These are phyloP conservation scores for Iris macrosiphon DNA, from an alignment of 106 monocot genomes.

Conservation along the genomic window DNA sequence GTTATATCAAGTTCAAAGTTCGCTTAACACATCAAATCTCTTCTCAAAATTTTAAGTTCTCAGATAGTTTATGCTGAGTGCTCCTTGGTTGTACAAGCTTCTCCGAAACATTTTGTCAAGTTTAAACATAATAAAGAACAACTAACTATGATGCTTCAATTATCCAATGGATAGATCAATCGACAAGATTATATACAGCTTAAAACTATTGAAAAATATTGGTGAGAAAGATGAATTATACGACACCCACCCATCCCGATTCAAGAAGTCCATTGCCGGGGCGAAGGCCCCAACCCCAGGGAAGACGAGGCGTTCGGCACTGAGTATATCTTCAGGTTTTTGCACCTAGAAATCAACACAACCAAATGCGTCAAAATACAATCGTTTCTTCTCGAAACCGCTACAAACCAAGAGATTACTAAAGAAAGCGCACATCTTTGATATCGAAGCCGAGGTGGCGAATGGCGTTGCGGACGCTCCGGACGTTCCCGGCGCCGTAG, in stretches of 20 bases:
- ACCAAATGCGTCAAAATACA: background rate
- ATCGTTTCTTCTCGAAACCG: background rate
- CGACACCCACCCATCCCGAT: constrained; percentile 42
- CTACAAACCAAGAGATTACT: background rate
- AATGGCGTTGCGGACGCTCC: constrained; percentile 87
- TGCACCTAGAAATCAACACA: constrained; percentile 35
- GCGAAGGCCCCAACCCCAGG: constrained; percentile 90
- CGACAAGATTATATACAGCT: too few relatives aligned
- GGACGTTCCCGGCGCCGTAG: constrained; percentile 89
- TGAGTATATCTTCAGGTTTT: constrained; percentile 65
- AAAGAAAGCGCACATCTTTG: constrained; percentile 51
- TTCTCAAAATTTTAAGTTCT: too few relatives aligned
- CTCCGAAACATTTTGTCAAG: too few relatives aligned
- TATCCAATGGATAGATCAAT: too few relatives aligned
- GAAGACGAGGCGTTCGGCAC: constrained; percentile 71
- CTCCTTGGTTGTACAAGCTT: too few relatives aligned
- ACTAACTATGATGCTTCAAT: too few relatives aligned
- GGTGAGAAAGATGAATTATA: too few relatives aligned
- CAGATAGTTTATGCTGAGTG: too few relatives aligned
- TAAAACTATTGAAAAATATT: too few relatives aligned
- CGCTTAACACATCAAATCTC: too few relatives aligned
- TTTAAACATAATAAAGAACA: too few relatives aligned
- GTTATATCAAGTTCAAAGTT: too few relatives aligned
- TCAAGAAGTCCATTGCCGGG: constrained; percentile 71
- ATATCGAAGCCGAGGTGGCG: constrained; percentile 65